A percentile compares a stretch with the other conserved stretches of the same genome.
phyloP scores from a whole-genome alignment of 2,329 filamentous ascomycete genomes.

The Pyrenochaeta sp. region DNA sequence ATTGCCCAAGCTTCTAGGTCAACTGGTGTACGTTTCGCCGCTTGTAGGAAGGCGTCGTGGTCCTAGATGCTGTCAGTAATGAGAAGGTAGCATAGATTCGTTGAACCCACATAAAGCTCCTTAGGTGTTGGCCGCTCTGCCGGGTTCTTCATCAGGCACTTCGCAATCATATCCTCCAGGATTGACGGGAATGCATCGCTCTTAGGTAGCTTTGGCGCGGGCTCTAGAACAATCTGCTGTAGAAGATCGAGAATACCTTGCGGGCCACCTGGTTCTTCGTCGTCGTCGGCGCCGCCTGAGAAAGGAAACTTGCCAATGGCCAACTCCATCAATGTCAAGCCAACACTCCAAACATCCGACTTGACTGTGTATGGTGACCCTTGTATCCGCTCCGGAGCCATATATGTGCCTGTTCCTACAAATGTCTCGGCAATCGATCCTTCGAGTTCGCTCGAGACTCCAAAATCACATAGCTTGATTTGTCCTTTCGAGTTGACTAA shows the following conservation, averaged over 20 bases:
- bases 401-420: constrained; percentile 98
- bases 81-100: background rate
- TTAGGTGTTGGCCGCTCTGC: constrained; percentile 90
- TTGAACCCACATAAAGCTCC: constrained; percentile 80
- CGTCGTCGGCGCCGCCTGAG: constrained; percentile 78
- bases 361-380: constrained; percentile 97
- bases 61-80: constrained; percentile 66
- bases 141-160: constrained; percentile 90
- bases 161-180: constrained; percentile 95
- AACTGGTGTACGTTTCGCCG: constrained; percentile 94
- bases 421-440: constrained; percentile 99
- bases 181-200: constrained; percentile 97
- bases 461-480: constrained; percentile 98
- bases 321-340: constrained; percentile 92
- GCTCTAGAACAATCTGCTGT: constrained; percentile 97
- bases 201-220: constrained; percentile 90
- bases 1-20: constrained; percentile 94
- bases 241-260: constrained; percentile 95
- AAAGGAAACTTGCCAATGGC: constrained; percentile 98
- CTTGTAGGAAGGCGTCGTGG: constrained; percentile 91
- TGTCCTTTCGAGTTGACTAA: constrained; percentile 91
- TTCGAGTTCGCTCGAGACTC: constrained; percentile 96
- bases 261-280: constrained; percentile 70
- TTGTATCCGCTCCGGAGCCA: constrained; percentile 98
- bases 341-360: constrained; percentile 98